Evolutionary conservation across 164 flowering plant genomes (phyloP).

Genomic region (Stephania yunnanensis): DNA sequence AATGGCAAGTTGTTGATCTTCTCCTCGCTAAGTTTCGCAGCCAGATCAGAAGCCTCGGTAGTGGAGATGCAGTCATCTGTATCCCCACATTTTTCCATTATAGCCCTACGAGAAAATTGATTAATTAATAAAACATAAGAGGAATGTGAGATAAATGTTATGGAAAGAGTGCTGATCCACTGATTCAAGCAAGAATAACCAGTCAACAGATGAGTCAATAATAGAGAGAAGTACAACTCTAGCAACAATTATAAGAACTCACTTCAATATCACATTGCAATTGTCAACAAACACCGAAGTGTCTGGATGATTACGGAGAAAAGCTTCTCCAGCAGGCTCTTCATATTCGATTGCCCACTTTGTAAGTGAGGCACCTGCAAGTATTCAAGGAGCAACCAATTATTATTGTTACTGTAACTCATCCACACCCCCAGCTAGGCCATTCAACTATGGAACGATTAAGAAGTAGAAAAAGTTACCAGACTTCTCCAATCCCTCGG

Average conservation of each 20-base stretch:
- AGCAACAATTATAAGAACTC: background rate
- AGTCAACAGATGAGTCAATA: background rate
- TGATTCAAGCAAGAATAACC: background rate
- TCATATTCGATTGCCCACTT: conserved; percentile 99
- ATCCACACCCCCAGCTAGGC: background rate
- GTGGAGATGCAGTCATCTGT: conserved; percentile 74
- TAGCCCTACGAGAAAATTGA: conserved; percentile 44
- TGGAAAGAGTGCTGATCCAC: background rate
- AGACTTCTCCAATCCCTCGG: conserved; percentile 76
- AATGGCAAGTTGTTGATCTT: conserved; percentile 53
- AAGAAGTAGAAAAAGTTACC: conserved; percentile 31
- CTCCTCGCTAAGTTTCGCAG: conserved; percentile 46
- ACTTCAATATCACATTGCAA: conserved; percentile 93
- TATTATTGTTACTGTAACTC: background rate
- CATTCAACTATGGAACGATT: background rate
- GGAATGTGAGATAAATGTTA: background rate
- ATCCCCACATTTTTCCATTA: conserved; percentile 77
- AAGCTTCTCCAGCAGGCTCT: conserved; percentile 90
- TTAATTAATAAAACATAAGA: background rate
- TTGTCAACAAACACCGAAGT: conserved; percentile 57
- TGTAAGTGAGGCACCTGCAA: conserved; percentile 61
- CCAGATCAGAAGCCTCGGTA: conserved; percentile 65
- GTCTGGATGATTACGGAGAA: conserved; percentile 74
- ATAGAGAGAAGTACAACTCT: background rate
- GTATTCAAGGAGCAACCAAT: conserved; percentile 9